A percentile compares a stretch with the other conserved stretches of the same genome.
Evolutionary conservation across 139 green algal genomes (phyloP).

Genomic region (Auxenochlorella protothecoides): DNA sequence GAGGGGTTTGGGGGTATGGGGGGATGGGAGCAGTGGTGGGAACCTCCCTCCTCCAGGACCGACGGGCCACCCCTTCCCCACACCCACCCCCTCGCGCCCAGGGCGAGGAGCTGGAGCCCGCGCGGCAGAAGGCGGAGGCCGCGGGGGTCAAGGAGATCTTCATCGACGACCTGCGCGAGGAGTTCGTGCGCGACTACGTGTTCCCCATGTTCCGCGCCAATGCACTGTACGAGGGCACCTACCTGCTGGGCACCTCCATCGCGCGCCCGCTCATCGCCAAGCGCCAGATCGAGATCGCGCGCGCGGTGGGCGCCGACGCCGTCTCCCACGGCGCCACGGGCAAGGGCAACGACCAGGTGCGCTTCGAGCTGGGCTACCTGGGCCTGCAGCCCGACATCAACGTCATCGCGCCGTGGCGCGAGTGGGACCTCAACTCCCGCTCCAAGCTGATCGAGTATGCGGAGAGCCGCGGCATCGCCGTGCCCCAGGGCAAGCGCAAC

Average conservation of each 20-base stretch:
- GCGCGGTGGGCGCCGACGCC: conserved; percentile 85
- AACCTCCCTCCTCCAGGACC: neutral
- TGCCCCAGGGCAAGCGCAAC: conserved; percentile 70
- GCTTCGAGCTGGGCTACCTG: conserved; percentile 92
- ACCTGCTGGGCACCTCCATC: conserved; percentile 98
- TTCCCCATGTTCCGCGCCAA: conserved; percentile 99
- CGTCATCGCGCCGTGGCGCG: conserved; percentile 96
- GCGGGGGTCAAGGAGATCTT: conserved; percentile 95
- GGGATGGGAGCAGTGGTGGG: neutral
- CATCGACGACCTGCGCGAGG: conserved; percentile 95
- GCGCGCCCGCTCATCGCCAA: conserved; percentile 97
- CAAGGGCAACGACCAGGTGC: conserved; percentile 98
- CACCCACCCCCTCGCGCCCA: conserved; percentile 11
- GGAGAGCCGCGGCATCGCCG: conserved; percentile 52
- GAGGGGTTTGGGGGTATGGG: neutral
- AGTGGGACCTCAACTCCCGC: conserved; percentile 92
- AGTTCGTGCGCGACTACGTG: conserved; percentile 97
- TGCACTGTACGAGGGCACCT: conserved; percentile 93
- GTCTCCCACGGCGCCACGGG: conserved; percentile 97
- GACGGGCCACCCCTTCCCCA: neutral
- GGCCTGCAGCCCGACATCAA: conserved; percentile 97
- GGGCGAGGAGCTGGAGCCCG: conserved; percentile 93
- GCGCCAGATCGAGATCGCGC: conserved; percentile 95
- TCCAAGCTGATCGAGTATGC: conserved; percentile 85
- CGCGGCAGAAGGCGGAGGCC: conserved; percentile 76